phyloP scores from a whole-genome alignment of 805 yeast genomes.

The Starmerella bacillaris region DNA sequence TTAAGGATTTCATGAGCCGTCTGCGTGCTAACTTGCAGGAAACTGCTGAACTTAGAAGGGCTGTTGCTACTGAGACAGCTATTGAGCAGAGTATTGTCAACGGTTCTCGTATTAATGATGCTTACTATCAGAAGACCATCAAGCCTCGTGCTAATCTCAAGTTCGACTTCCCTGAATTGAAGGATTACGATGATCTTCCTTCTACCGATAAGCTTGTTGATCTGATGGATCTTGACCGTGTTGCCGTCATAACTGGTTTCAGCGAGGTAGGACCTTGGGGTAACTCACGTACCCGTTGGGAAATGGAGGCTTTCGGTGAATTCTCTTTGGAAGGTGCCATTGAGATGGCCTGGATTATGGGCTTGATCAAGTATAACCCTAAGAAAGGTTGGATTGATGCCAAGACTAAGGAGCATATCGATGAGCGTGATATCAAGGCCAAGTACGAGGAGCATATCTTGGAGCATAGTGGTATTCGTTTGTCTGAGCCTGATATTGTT shows the following conservation, averaged over 20 bases:
- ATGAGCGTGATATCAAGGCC: constrained; percentile 79
- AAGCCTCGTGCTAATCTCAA: constrained; percentile 92
- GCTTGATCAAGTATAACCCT: constrained; percentile 83
- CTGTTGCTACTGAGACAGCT: constrained; percentile 84
- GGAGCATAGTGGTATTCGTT: constrained; percentile 90
- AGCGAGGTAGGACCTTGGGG: constrained; percentile 99
- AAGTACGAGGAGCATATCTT: constrained; percentile 79
- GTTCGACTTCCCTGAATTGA: constrained; percentile 80
- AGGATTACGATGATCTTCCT: constrained; percentile 49
- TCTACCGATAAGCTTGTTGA: constrained; percentile 52
- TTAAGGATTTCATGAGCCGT: constrained; percentile 68
- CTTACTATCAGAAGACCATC: constrained; percentile 56
- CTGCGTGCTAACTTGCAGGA: constrained; percentile 58
- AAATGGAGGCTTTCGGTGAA: constrained; percentile 90
- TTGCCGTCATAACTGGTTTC: constrained; percentile 92
- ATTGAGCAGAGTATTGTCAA: constrained; percentile 70
- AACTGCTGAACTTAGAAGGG: constrained; percentile 82
- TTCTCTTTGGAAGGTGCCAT: constrained; percentile 94
- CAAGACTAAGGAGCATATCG: constrained; percentile 80
- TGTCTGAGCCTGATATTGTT: constrained; percentile 89
- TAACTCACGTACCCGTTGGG: constrained; percentile 98
- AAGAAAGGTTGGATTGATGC: constrained; percentile 99
- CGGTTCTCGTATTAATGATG: constrained; percentile 77
- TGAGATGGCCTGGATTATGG: constrained; percentile 99
- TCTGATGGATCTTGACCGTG: constrained; percentile 76